Base-by-base conservation (phyloP, 177 flowering plant genomes). In the Telopea speciosissima region DNA sequence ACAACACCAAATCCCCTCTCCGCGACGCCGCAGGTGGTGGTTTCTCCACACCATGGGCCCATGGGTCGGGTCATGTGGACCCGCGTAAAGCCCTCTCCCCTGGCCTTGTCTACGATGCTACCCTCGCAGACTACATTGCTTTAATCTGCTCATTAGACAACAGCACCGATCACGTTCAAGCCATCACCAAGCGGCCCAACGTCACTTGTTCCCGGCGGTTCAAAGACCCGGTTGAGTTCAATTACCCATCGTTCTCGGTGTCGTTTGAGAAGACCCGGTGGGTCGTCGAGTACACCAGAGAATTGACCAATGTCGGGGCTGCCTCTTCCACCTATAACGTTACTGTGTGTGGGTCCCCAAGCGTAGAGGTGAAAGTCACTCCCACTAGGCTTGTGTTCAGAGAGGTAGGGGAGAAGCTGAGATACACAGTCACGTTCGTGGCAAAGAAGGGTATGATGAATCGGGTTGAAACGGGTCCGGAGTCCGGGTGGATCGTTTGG, bases 221-320 rank as follows among this genome's bases (percentile, higher is more conserved):
- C 24, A 14, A 77, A 0, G 87, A 87, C 68, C 93, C 92, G 0
- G 96, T 96, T 0, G 72, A 87, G 26, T 87, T 92, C 59, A 94
- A 90, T 80, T 92, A 94, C 77, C 98, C 98, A 0, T 90, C 97
- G 2, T 89, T 94, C 78, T 87, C 96, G 0, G 89, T 90, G 16
- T 17, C 83, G 69, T 92, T 94, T 62, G 76, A 72, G 66, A 74
- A 80, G 8, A 65, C n/a, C 31, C 31, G 31, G 23, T 77, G 84
- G 77, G 81, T 84, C 3, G 91, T 89, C 0, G 67, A 85, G 24
- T 90, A 86, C 81, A 82, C 83, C 3, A 78, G 98, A 13, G 82
- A 68, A 49, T 59, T 92, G 81, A 94, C 92, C 0, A 92, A 88
- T 63, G 98, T 94, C 22, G 97, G 91, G 0, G 63, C 74, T 0